phyloP scores from a whole-genome alignment of 108 stramenopile genomes.

The Cyclotella kingstonii region DNA sequence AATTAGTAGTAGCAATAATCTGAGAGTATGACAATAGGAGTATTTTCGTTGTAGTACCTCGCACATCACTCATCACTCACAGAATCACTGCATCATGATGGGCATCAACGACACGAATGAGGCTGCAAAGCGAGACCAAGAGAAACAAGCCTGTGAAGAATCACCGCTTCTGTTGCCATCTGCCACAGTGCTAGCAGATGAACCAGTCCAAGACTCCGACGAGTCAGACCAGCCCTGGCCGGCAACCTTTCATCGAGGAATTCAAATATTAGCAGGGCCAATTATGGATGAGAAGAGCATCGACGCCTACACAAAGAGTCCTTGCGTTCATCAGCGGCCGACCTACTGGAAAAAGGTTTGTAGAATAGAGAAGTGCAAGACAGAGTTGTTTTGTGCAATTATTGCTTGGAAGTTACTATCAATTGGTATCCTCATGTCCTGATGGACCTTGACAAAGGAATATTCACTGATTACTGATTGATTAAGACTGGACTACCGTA shows the following conservation, averaged over 20 bases:
- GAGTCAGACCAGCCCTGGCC: slow-evolving; percentile 79
- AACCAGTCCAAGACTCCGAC: neutral
- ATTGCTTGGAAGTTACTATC: neutral
- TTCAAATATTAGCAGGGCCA: slow-evolving; percentile 63
- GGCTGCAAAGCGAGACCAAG: too few species aligned
- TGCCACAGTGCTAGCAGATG: slow-evolving; percentile 1
- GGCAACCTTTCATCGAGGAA: slow-evolving; percentile 66
- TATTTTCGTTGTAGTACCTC: too few species aligned
- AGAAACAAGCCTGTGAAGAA: too few species aligned
- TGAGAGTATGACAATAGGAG: too few species aligned
- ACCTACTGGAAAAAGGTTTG: slow-evolving; percentile 32
- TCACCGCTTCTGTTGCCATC: neutral
- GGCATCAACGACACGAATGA: too few species aligned
- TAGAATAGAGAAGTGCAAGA: neutral
- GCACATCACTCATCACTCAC: too few species aligned
- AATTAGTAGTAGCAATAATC: too few species aligned
- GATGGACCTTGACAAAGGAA: too few species aligned
- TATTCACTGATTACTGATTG: too few species aligned
- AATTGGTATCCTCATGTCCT: neutral
- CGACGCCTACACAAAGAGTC: slow-evolving; percentile 64
- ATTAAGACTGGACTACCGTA: too few species aligned
- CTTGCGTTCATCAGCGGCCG: slow-evolving; percentile 37
- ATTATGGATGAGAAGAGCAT: slow-evolving; percentile 51
- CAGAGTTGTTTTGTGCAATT: neutral
- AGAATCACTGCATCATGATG: too few species aligned